Conservation (phyloP, 129 eudicot genomes). For the sunflower (Helianthus annuus) region HanXRQr2.0-SUNRISE NC_035449.2:179753549-179754048, state of each 20-base stretch:
- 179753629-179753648: background rate
- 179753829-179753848: slow-evolving; percentile 69
- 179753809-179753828: slow-evolving; percentile 91
- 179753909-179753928: background rate
- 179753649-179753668: background rate
- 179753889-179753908: background rate
- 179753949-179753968: background rate
- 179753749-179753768: slow-evolving; percentile 79
- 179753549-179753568: background rate
- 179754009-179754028: background rate
- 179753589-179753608: background rate
- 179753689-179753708: background rate
- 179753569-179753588: background rate
- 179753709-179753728: slow-evolving; percentile 64
- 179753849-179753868: slow-evolving; percentile 60
- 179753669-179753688: background rate
- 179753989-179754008: background rate
- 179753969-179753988: background rate
- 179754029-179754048: too few relatives aligned
- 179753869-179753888: background rate
- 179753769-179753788: slow-evolving; percentile 70
- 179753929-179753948: background rate
- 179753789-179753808: slow-evolving; percentile 74
- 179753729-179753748: slow-evolving; percentile 68
- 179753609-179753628: background rate